Base-by-base conservation (phyloP, 2,329 filamentous ascomycete genomes). In the Fusarium piperis region DNA sequence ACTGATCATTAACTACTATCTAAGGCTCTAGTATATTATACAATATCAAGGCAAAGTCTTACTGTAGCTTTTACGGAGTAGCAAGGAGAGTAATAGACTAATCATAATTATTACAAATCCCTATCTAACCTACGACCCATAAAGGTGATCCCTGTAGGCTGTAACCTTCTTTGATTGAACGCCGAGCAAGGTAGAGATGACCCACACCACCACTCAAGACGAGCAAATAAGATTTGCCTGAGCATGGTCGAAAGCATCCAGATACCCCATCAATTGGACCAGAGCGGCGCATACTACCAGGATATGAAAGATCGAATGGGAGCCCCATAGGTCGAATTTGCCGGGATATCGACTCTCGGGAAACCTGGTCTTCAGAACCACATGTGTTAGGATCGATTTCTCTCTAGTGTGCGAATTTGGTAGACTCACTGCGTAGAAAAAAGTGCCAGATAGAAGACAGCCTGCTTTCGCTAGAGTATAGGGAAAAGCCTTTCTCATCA, bases 241-340 rank as follows among this genome's bases (percentile, higher is more conserved):
- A 65, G 52, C 52, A 56, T 58, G 67, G 41, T 74, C 69, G 23
- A 68, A 74, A 23, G 67, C 71, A 30, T 72, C 68, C 48, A 75
- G 53, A 64, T 71, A 70, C 36, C 73, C 72, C 18, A 67, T 64
- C 58, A 77, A 63, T 65, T 76, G 71, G 59, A 70, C 32, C 36
- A 72, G 65, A 64, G 72, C 67, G 26, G 67, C 73, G 12, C 65
- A 67, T 20, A 74, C 72, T 41, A 76, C 74, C 44, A 74, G 67
- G 13, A 67, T 60, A 62, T 85, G 84, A 62, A 85, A 85, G 23
- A 85, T 78, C 67, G 84, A 82, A 64, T 85, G 83, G 7, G 67
- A 59, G 30, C 83, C 81, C 68, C 77, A 83, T 26, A 84, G 79
- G 72, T 86, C 84, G 71, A 85, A 85, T 12, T 69, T 77, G 3